Evolutionary conservation across 169 alveolate species (phyloP), one percentile per base, ranked within the genome.

Genomic region (Eimeria falciformis): DNA sequence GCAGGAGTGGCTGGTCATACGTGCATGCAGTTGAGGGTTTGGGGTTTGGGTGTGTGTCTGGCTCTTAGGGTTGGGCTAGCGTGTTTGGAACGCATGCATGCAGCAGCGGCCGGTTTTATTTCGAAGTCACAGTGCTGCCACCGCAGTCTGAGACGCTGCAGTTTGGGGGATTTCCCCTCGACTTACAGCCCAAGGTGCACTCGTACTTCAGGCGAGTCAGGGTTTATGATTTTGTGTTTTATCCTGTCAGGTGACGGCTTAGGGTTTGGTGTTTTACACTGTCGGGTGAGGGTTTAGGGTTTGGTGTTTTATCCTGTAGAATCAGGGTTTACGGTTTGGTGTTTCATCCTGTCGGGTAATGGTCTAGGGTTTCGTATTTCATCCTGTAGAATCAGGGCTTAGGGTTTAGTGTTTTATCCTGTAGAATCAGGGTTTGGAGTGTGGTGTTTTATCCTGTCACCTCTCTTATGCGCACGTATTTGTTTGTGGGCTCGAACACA

Each of bases 11-110:
- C 73, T 14, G 7, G 62, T 14, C 7, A 14, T 14, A 7, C 14
- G n/a, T 50, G n/a, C 62, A 50, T 7, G 7, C n/a, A 14, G 7
- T 50, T 50, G 62, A 14, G 62, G 62, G 33, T 78, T 11, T 27
- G 33, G 17, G 55, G 17, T 17, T 7, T 47, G n/a, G 6, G n/a
- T 0, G 25, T 62, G 55, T 56, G 17, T 81, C 50, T 81, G 69
- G 11, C 7, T 53, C 27, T 37, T 73, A 91, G 94, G 94, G 94
- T 6, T 91, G 94, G 94, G 18, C 92, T 1, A 78, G 91, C 66
- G 91, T 81, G 73, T 83, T 91, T 25, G 94, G 92, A 45, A 91
- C 94, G 83, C 94, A 91, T 83, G 87, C 92, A 68, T 77, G 92
- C 50, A 91, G 82, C 79, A 91, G 87, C 17, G 94, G 91, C 45